Base-by-base conservation (phyloP, 2,329 filamentous ascomycete species). In the Fusarium gaditjirri region DNA sequence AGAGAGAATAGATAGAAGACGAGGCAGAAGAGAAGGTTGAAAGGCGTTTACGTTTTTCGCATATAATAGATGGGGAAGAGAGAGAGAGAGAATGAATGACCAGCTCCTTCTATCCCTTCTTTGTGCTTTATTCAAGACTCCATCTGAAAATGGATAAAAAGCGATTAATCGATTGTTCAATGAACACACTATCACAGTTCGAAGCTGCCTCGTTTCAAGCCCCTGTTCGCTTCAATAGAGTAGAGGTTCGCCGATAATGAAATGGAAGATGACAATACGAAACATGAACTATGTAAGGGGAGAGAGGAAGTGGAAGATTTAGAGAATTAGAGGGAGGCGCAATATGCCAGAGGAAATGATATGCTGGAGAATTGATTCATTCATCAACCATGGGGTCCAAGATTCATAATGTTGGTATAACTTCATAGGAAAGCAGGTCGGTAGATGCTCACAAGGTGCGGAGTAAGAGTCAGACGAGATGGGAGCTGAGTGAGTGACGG, bases 201-300 rank as follows among this genome's bases (percentile, higher is more conserved):
- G 41, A 47, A 21, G 55, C 50, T 50, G 67, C 50, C 55, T 66
- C 36, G 43, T 70, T 69, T 70, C 61, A 66, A 66, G 6, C 33
- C 60, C 64, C 52, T 61, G 31, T 56, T 56, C 47, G 29, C 41
- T 42, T 42, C 29, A 41, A 42, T 53, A 53, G 19, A 33, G 25
- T 14, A n/a, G 25, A 63, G 31, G 23, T 49, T 56, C 38, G 31
- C 36, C 27, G 25, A n/a, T 17, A 35, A 39, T n/a, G 23, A 21
- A 27, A 42, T 35, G n/a, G 21, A 29, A 62, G 29, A 49, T 33
- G 29, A 21, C 38, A 36, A 46, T 54, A 17, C 25, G 12, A 43
- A 36, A 52, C 39, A 39, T 23, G 14, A 25, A 33, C 38, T 23
- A 56, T 56, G 35, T 19, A 36, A 38, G 25, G 25, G 38, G 4